Percentiles rank a stretch among this genome's conserved stretches.
phyloP scores from a whole-genome alignment of 805 yeast genomes.

The Pichia eremophila region DNA sequence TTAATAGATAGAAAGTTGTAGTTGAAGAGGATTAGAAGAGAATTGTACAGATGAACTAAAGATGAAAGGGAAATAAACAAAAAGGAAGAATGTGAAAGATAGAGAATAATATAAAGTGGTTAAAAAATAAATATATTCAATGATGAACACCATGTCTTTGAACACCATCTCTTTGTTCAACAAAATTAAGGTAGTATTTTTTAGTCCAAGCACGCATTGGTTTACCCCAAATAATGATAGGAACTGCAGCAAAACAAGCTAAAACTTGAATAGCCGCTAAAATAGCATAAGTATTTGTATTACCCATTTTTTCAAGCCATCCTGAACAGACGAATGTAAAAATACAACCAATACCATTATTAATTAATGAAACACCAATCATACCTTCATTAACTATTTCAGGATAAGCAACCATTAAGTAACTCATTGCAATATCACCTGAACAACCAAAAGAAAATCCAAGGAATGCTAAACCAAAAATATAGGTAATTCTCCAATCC shows the following conservation, averaged over 20 bases:
- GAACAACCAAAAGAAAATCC: constrained; percentile 66
- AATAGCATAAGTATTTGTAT: constrained; percentile 49
- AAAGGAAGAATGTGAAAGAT: too few species aligned
- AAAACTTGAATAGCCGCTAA: constrained; percentile 51
- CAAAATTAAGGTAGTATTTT: constrained; percentile 42
- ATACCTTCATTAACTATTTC: constrained; percentile 63
- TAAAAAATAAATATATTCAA: too few species aligned
- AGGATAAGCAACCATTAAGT: constrained; percentile 60
- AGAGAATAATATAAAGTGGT: too few species aligned
- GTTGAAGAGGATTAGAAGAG: too few species aligned
- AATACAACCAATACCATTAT: constrained; percentile 54
- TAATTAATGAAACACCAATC: constrained; percentile 60
- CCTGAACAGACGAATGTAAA: constrained; percentile 58
- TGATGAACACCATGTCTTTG: too few species aligned
- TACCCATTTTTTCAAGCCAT: constrained; percentile 50
- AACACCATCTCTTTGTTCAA: constrained; percentile 42
- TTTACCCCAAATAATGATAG: constrained; percentile 41
- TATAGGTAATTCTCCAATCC: constrained; percentile 44
- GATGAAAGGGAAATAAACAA: too few species aligned
- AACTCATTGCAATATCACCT: constrained; percentile 62
- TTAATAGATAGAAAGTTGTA: too few species aligned
- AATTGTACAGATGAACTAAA: too few species aligned
- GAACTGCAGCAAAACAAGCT: constrained; percentile 42
- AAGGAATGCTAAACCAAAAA: constrained; percentile 50
- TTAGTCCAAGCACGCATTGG: constrained; percentile 47